A percentile compares a stretch with the other conserved stretches of the same genome.
Conservation (phyloP, 768 basidiomycete species). For the Pleurotus sapidus region DNA sequence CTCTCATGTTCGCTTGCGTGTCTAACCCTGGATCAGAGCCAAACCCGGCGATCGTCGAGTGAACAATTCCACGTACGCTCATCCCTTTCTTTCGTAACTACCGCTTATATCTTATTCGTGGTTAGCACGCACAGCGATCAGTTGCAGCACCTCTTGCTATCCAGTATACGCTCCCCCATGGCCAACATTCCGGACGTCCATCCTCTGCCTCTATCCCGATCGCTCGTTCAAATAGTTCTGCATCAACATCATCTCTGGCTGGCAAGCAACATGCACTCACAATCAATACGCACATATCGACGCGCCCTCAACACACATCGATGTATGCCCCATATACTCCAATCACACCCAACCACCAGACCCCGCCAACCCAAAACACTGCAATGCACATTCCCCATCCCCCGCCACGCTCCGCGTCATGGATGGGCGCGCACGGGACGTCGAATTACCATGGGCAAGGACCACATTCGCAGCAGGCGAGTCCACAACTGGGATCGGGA, state of each 20-base stretch:
- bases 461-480: too few relatives aligned
- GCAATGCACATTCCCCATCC: too few relatives aligned
- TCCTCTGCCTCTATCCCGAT: background rate
- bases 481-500: background rate
- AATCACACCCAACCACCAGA: too few relatives aligned
- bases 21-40: background rate
- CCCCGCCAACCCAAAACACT: too few relatives aligned
- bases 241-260: background rate
- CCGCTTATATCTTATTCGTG: too few relatives aligned
- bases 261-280: background rate
- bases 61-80: background rate
- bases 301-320: background rate
- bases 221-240: background rate
- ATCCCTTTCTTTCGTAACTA: too few relatives aligned
- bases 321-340: background rate
- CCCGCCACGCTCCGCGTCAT: too few relatives aligned
- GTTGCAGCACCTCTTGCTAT: background rate
- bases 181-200: background rate
- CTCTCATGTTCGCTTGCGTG: background rate
- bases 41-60: background rate
- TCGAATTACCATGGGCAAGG: too few relatives aligned
- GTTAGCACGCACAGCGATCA: background rate
- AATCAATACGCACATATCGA: background rate
- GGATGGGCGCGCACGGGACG: too few relatives aligned
- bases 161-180: background rate